These are phyloP conservation scores for Danielia reshetovae DNA, from an alignment of 805 yeast genomes.

Conservation along the genomic window DNA sequence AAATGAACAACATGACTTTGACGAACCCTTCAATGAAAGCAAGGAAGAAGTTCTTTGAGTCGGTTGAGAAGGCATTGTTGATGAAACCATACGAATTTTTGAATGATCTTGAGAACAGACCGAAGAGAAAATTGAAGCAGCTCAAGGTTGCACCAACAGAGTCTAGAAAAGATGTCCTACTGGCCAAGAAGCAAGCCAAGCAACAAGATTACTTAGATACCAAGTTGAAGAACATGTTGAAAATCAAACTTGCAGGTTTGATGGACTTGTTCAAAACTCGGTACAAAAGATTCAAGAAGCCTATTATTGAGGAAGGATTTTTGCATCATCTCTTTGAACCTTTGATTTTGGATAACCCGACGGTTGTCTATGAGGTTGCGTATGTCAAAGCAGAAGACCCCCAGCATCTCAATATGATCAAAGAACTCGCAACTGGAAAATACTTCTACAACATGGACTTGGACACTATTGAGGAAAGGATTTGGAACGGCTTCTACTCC, in stretches of 20 bases:
- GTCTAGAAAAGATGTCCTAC: conserved; percentile 21
- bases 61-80: conserved; percentile 48
- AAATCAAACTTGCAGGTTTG: conserved; percentile 78
- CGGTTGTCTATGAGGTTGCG: conserved; percentile 32
- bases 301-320: conserved; percentile 74
- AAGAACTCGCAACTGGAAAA: conserved; percentile 73
- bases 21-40: conserved; percentile 42
- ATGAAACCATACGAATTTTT: conserved; percentile 69
- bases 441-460: conserved; percentile 83
- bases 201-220: conserved; percentile 64
- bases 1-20: conserved; percentile 44
- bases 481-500: conserved; percentile 95
- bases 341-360: conserved; percentile 33
- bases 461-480: conserved; percentile 87
- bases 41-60: conserved; percentile 52
- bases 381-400: conserved; percentile 45
- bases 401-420: conserved; percentile 62
- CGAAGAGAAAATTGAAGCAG: conserved; percentile 43
- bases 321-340: conserved; percentile 78
- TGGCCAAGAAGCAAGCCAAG: conserved; percentile 43
- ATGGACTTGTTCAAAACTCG: conserved; percentile 87
- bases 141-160: conserved; percentile 31
- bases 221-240: conserved; percentile 77
- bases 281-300: conserved; percentile 87
- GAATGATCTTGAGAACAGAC: conserved; percentile 59